Evolutionary conservation across 2,329 filamentous ascomycete genomes (phyloP).

Genomic region (Myriosclerotinia duriaeana): DNA sequence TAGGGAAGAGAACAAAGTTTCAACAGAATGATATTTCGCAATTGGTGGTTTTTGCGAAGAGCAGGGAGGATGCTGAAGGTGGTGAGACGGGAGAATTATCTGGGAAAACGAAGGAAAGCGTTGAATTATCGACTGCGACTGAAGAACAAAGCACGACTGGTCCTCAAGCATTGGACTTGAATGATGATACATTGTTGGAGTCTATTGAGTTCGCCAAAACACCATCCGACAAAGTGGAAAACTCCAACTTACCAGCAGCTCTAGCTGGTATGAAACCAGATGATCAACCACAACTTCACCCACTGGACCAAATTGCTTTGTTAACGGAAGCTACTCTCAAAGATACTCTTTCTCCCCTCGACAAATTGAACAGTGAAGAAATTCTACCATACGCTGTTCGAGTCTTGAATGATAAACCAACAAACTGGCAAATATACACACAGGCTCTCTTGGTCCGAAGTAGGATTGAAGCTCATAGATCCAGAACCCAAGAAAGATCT

Average conservation of each 20-base stretch:
- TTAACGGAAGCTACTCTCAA: constrained; percentile 85
- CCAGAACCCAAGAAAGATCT: constrained; percentile 83
- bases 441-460: constrained; percentile 88
- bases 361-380: constrained; percentile 88
- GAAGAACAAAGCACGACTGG: constrained; percentile 43
- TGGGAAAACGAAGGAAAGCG: constrained; percentile 29
- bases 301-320: constrained; percentile 87
- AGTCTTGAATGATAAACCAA: constrained; percentile 82
- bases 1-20: constrained; percentile 82
- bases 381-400: constrained; percentile 87
- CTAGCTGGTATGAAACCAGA: constrained; percentile 70
- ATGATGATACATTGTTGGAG: constrained; percentile 92
- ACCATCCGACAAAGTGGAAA: constrained; percentile 42
- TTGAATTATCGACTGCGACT: constrained; percentile 30
- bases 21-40: constrained; percentile 82
- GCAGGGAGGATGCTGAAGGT: constrained; percentile 46
- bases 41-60: constrained; percentile 85
- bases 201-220: constrained; percentile 73
- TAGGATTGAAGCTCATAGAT: constrained; percentile 82
- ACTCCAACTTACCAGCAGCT: constrained; percentile 56
- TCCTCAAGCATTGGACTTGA: constrained; percentile 73
- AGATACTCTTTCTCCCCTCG: constrained; percentile 78
- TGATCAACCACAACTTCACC: constrained; percentile 75
- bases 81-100: constrained; percentile 23
- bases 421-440: constrained; percentile 98